These are phyloP conservation scores for Tuctoria greenei DNA, from an alignment of 176 grass and related monocot species.

Conservation along the genomic window DNA sequence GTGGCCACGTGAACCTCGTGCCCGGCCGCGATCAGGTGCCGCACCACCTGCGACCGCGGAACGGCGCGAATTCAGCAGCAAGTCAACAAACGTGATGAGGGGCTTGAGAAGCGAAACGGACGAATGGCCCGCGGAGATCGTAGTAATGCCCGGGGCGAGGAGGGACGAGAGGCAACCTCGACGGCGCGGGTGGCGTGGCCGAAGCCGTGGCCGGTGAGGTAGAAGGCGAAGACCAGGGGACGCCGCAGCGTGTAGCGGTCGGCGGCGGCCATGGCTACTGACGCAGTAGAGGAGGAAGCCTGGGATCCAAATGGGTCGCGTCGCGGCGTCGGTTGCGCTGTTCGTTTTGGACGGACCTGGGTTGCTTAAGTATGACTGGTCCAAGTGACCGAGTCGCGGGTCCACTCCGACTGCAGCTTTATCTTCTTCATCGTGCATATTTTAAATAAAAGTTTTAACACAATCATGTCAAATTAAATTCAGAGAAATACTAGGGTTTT, in stretches of 20 bases:
- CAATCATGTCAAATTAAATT: no score
- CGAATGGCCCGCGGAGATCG: background rate
- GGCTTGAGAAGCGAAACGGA: background rate
- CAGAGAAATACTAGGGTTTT: no score
- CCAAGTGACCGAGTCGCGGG: background rate
- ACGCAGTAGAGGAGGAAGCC: background rate
- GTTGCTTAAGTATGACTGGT: background rate
- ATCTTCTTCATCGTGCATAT: background rate
- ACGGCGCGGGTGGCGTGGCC: slow-evolving; percentile 90
- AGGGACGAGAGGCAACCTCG: slow-evolving; percentile 27
- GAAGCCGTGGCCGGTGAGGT: slow-evolving; percentile 90
- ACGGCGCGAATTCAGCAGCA: background rate
- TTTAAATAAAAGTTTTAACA: no score
- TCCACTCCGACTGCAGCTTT: background rate
- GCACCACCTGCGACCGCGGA: slow-evolving; percentile 54
- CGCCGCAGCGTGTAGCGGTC: slow-evolving; percentile 17
- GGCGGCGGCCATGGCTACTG: slow-evolving; percentile 26
- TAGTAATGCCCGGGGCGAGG: background rate
- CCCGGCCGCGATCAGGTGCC: slow-evolving; percentile 72
- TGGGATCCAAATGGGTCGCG: slow-evolving; percentile 30
- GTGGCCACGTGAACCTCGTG: slow-evolving; percentile 95
- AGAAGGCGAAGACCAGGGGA: slow-evolving; percentile 60
- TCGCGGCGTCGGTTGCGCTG: background rate
- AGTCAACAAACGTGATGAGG: background rate
- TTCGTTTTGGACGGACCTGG: background rate